These are phyloP conservation scores for Cladosporium sp. DNA, from an alignment of 2,329 filamentous ascomycete species.

Conservation along the genomic window DNA sequence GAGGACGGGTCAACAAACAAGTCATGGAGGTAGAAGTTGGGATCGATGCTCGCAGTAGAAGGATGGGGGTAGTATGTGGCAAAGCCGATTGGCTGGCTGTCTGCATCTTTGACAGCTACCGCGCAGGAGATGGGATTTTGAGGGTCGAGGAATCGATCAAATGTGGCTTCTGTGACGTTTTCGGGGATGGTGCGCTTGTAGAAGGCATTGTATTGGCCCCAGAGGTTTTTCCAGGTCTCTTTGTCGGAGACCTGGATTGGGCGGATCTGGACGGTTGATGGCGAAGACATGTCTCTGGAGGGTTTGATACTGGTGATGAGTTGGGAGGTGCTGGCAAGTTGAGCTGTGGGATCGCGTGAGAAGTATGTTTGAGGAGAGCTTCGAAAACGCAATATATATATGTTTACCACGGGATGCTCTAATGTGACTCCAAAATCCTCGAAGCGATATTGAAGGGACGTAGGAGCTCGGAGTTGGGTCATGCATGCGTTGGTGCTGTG, in stretches of 20 bases:
- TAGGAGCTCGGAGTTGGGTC: neutral
- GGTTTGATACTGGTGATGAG: neutral
- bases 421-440: neutral
- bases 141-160: conserved; percentile 19
- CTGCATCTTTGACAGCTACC: conserved; percentile 2
- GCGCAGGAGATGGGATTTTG: conserved; percentile 6
- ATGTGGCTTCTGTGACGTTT: conserved; percentile 19
- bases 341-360: neutral
- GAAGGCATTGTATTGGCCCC: conserved; percentile 22
- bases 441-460: neutral
- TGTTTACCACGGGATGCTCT: neutral
- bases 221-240: conserved; percentile 19
- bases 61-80: conserved; percentile 16
- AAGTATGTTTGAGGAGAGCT: neutral
- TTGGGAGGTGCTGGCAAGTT: neutral
- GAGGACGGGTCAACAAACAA: conserved; percentile 17
- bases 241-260: conserved; percentile 15
- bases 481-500: neutral
- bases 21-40: conserved; percentile 21
- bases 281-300: neutral
- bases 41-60: conserved; percentile 13
- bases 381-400: neutral
- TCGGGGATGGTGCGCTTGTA: conserved; percentile 21
- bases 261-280: conserved; percentile 13
- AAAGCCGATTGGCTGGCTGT: conserved; percentile 8